Evolutionary conservation across 345 rosid genomes (phyloP).

Genomic region (rapeseed (Brassica napus)): Da-Ae NC_063444.1:9318001-9318500

Average conservation of each 20-base stretch:
- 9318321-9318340: constrained; percentile 49
- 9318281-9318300: constrained; percentile 41
- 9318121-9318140: background rate
- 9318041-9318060: background rate
- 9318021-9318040: constrained; percentile 28
- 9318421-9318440: background rate
- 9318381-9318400: background rate
- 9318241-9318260: background rate
- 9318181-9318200: constrained; percentile 12
- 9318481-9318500: constrained; percentile 79
- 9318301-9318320: constrained; percentile 54
- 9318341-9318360: constrained; percentile 57
- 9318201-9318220: background rate
- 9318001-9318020: constrained; percentile 13
- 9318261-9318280: constrained; percentile 26
- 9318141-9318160: background rate
- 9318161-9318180: background rate
- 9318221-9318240: background rate
- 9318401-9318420: background rate
- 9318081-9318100: background rate
- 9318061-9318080: background rate
- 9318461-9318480: constrained; percentile 29
- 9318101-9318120: background rate
- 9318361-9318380: background rate
- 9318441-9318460: background rate